phyloP scores from a whole-genome alignment of 164 flowering plant genomes.

The Vitis cinerea region DNA sequence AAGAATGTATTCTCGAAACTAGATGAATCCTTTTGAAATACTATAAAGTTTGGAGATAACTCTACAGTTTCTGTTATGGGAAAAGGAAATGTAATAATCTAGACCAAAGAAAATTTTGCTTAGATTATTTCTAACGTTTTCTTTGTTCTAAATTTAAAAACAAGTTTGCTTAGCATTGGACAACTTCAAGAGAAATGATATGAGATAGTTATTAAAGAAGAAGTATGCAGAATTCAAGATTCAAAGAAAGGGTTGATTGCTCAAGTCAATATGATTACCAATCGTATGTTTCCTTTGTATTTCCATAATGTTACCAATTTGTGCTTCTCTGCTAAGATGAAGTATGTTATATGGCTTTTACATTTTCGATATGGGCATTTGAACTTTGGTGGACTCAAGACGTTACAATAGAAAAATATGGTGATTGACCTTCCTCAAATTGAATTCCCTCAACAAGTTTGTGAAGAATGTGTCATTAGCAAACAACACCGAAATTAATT shows the following conservation, averaged over 20 bases:
- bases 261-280: conserved; percentile 8
- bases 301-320: neutral
- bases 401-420: conserved; percentile 12
- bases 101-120: neutral
- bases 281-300: conserved; percentile 16
- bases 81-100: conserved; percentile 1
- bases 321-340: neutral
- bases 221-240: conserved; percentile 3
- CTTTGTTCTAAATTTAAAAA: conserved; percentile 10
- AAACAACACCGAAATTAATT: conserved; percentile 6
- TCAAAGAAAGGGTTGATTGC: conserved; percentile 5
- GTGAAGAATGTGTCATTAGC: neutral
- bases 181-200: conserved; percentile 10
- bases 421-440: conserved; percentile 13
- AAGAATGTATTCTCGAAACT: neutral
- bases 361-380: conserved; percentile 1
- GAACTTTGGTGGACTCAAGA: neutral
- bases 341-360: neutral
- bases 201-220: conserved; percentile 1
- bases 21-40: neutral
- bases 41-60: conserved; percentile 8
- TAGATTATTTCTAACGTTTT: conserved; percentile 4
- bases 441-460: neutral
- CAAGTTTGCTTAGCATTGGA: conserved; percentile 5
- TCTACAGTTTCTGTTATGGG: neutral